A percentile compares a stretch with the other conserved stretches of the same genome.
phyloP scores from a whole-genome alignment of 257 asterid genomes.

The Cinchona pubescens region DNA sequence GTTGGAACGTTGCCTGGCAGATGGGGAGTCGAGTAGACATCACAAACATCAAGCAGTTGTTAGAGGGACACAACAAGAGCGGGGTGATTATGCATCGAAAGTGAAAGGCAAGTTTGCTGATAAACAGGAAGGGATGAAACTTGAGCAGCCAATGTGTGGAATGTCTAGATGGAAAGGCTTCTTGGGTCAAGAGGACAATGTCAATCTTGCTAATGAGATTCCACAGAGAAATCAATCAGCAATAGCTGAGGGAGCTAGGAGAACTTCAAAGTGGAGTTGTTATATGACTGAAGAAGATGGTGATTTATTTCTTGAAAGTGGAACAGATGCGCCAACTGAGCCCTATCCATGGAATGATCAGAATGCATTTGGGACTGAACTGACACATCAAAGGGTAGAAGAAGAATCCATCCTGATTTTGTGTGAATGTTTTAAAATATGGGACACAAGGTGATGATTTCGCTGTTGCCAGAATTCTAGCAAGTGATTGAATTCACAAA shows the following conservation, averaged over 20 bases:
- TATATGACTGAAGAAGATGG: conserved; percentile 48
- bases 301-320: conserved; percentile 28
- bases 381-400: conserved; percentile 48
- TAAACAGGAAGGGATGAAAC: neutral
- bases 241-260: conserved; percentile 2
- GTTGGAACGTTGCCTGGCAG: neutral
- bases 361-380: conserved; percentile 24
- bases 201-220: conserved; percentile 17
- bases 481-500: too few species aligned
- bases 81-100: neutral
- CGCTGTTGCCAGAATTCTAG: neutral
- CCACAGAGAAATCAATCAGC: conserved; percentile 20
- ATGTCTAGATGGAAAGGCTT: conserved; percentile 1
- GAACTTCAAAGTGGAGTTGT: conserved; percentile 62
- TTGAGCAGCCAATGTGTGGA: neutral
- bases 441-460: neutral
- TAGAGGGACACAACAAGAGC: neutral
- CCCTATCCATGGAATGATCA: conserved; percentile 17
- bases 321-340: conserved; percentile 13
- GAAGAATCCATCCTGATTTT: conserved; percentile 83
- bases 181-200: neutral
- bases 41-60: neutral
- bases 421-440: conserved; percentile 29
- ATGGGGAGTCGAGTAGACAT: conserved; percentile 3
- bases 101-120: conserved; percentile 2